Evolutionary conservation across 805 yeast genomes (phyloP).

Genomic region (Schwanniomyces sp.): DNA sequence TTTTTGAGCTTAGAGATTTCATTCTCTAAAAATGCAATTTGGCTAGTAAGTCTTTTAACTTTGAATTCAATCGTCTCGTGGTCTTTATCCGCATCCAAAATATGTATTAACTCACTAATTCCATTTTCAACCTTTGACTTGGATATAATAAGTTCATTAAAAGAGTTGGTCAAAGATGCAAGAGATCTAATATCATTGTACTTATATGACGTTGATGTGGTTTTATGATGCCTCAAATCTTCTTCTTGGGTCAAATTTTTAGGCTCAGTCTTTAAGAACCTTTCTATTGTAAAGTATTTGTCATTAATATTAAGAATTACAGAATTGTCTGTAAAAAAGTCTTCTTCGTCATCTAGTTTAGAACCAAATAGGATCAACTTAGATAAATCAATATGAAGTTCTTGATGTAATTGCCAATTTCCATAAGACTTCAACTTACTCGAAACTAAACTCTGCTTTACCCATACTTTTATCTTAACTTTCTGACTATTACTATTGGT

Average conservation of each 20-base stretch:
- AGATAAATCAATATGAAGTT: constrained; percentile 15
- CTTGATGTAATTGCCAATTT: constrained; percentile 20
- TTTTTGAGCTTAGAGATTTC: constrained; percentile 17
- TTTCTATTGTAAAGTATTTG: constrained; percentile 17
- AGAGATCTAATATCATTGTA: constrained; percentile 31
- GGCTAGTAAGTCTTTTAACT: constrained; percentile 6
- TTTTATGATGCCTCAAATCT: background rate
- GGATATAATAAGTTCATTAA: constrained; percentile 26
- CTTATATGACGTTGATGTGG: constrained; percentile 17
- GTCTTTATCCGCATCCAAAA: constrained; percentile 2
- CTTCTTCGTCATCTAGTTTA: constrained; percentile 8
- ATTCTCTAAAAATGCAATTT: constrained; percentile 10
- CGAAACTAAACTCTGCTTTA: constrained; percentile 5
- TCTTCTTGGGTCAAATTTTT: background rate
- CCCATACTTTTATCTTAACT: constrained; percentile 21
- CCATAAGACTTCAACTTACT: constrained; percentile 1
- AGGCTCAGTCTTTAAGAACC: constrained; percentile 2
- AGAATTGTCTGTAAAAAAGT: constrained; percentile 18
- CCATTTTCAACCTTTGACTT: constrained; percentile 21
- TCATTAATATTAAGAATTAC: constrained; percentile 19
- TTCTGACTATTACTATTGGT: constrained; percentile 6
- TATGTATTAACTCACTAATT: constrained; percentile 13
- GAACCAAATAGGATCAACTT: constrained; percentile 10
- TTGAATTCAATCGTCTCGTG: constrained; percentile 2
- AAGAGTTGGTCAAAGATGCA: constrained; percentile 20